Evolutionary conservation across 1,139 yeast genomes (phyloP).

Genomic region (Candida sp.): DNA sequence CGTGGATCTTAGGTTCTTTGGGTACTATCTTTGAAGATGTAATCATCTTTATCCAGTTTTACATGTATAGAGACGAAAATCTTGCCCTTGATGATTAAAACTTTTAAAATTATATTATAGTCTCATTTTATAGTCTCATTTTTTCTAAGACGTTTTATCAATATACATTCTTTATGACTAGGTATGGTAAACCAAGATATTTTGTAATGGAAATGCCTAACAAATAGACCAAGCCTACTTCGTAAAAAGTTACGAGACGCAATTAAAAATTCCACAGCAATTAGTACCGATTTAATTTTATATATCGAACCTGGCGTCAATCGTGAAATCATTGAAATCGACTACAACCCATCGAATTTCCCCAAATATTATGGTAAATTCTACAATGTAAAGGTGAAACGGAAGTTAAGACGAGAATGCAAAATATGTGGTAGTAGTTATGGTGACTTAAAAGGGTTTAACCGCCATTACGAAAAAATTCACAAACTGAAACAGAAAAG

Average conservation of each 20-base stretch:
- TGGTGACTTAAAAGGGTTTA: slow-evolving; percentile 14
- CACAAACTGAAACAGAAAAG: no score
- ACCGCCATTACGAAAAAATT: slow-evolving; percentile 12
- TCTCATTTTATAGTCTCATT: no score
- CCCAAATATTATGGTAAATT: slow-evolving; percentile 14
- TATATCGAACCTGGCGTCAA: neutral
- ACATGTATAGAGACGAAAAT: slow-evolving; percentile 42
- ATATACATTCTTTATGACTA: neutral
- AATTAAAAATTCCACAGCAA: neutral
- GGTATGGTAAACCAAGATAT: neutral
- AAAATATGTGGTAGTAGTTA: slow-evolving; percentile 9
- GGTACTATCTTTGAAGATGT: slow-evolving; percentile 72
- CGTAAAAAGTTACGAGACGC: slow-evolving; percentile 1
- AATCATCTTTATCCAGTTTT: slow-evolving; percentile 63
- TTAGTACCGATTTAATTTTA: neutral
- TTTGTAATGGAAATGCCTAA: neutral
- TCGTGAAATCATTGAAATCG: slow-evolving; percentile 6
- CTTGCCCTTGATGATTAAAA: slow-evolving; percentile 7
- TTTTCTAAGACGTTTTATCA: no score
- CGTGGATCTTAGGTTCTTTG: slow-evolving; percentile 74
- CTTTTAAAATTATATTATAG: no score
- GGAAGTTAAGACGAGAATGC: slow-evolving; percentile 13
- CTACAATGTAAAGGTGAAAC: slow-evolving; percentile 7
- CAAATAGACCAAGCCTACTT: neutral
- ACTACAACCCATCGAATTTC: slow-evolving; percentile 13